A percentile compares a stretch with the other conserved stretches of the same genome.
phyloP scores from a whole-genome alignment of 2,329 filamentous ascomycete species.

The Bertia moriformis region DNA sequence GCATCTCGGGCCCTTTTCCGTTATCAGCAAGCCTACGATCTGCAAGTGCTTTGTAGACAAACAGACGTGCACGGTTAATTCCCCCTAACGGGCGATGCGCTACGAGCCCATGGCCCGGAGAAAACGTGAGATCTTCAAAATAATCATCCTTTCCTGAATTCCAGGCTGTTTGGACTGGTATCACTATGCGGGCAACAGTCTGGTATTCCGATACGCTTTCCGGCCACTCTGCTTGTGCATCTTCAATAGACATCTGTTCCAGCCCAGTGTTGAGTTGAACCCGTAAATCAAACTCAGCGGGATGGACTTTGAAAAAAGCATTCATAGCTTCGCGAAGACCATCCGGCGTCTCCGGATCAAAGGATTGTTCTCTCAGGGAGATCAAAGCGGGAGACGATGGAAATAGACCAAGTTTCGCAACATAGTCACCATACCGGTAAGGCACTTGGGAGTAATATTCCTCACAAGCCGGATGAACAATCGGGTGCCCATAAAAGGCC shows the following conservation, averaged over 20 bases:
- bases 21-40: no score
- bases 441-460: not conserved
- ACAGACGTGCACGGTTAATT: not conserved
- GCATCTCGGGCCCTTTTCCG: no score
- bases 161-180: not conserved
- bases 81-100: not conserved
- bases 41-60: not conserved
- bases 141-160: not conserved
- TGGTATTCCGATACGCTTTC: not conserved
- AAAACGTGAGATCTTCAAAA: not conserved
- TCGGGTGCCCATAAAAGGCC: not conserved
- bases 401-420: not conserved
- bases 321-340: not conserved
- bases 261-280: not conserved
- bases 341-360: not conserved
- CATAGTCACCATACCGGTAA: not conserved
- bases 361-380: no score
- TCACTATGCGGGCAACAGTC: not conserved
- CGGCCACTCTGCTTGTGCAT: not conserved
- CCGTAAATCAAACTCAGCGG: not conserved
- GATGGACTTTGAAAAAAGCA: not conserved
- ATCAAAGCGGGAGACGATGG: not conserved
- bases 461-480: not conserved
- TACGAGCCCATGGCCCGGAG: not conserved
- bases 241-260: not conserved